Conservation (phyloP, 2,329 filamentous ascomycete genomes). For the Ophiostoma fasciatum region DNA sequence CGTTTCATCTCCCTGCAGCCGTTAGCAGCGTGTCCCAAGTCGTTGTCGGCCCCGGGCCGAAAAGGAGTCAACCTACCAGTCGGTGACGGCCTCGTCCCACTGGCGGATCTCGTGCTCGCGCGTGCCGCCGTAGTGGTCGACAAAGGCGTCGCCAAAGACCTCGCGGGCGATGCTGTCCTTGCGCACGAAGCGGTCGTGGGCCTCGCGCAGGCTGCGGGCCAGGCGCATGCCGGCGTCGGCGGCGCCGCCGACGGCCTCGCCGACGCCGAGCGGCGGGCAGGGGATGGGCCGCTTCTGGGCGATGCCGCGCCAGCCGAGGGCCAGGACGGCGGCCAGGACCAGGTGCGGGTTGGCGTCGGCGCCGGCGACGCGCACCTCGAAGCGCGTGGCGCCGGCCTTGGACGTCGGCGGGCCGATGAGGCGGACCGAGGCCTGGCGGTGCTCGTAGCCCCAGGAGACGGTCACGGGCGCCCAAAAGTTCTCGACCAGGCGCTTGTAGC, state of each 20-base stretch:
- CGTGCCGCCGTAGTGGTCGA: conserved; percentile 88
- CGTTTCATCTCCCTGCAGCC: conserved; percentile 55
- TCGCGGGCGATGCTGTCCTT: conserved; percentile 79
- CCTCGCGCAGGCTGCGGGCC: conserved; percentile 75
- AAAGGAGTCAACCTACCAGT: conserved; percentile 53
- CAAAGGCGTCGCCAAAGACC: conserved; percentile 87
- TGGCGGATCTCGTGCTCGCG: conserved; percentile 79
- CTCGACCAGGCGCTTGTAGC: conserved; percentile 94
- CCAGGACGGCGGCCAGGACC: conserved; percentile 75
- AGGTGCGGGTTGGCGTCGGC: conserved; percentile 84
- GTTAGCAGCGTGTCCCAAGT: background rate
- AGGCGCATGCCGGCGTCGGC: conserved; percentile 61
- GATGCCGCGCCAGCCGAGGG: conserved; percentile 77
- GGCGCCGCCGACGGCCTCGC: conserved; percentile 61
- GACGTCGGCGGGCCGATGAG: conserved; percentile 79
- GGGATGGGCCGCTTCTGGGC: conserved; percentile 81
- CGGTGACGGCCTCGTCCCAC: conserved; percentile 93
- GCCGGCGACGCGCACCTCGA: conserved; percentile 88
- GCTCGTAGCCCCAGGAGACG: conserved; percentile 92
- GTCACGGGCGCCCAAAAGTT: conserved; percentile 99
- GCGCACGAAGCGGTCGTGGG: conserved; percentile 61
- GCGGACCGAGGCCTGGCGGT: conserved; percentile 81
- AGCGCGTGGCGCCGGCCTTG: conserved; percentile 72
- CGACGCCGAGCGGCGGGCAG: conserved; percentile 70
- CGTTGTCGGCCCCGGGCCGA: no score